A percentile compares a stretch with the other conserved stretches of the same genome.
These are phyloP conservation scores for Mycena chlorophos DNA, from an alignment of 768 basidiomycete species.

Conservation along the genomic window DNA sequence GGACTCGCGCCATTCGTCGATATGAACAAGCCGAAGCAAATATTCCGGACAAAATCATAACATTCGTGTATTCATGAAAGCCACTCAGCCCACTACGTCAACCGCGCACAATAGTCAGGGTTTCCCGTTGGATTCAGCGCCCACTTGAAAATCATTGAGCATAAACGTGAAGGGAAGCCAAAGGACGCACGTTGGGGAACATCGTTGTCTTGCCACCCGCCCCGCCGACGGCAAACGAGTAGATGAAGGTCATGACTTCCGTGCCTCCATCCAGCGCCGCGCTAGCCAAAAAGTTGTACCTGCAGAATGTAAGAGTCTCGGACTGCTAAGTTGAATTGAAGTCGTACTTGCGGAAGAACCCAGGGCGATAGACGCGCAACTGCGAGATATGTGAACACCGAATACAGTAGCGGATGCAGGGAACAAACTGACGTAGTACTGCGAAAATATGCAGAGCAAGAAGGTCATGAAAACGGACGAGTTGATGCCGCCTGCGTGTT, in stretches of 20 bases:
- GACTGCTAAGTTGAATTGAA: too few species aligned
- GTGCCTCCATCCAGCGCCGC: slow-evolving; percentile 57
- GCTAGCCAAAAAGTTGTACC: slow-evolving; percentile 52
- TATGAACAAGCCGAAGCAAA: too few species aligned
- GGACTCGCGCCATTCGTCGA: too few species aligned
- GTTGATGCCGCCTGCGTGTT: slow-evolving; percentile 53
- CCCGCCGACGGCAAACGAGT: slow-evolving; percentile 36
- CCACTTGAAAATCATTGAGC: too few species aligned
- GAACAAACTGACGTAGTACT: slow-evolving; percentile 34
- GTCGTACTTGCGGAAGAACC: slow-evolving; percentile 54
- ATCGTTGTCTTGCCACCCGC: slow-evolving; percentile 15
- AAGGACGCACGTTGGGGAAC: too few species aligned
- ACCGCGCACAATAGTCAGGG: slow-evolving; percentile 26
- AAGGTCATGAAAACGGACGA: slow-evolving; percentile 49
- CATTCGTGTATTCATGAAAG: too few species aligned
- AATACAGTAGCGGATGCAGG: neutral
- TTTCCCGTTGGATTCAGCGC: slow-evolving; percentile 26
- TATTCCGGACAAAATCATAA: too few species aligned
- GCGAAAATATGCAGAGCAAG: slow-evolving; percentile 46
- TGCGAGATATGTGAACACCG: neutral
- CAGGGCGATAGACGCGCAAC: slow-evolving; percentile 41
- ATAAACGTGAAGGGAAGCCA: too few species aligned
- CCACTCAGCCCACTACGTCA: slow-evolving; percentile 16
- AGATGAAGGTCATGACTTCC: slow-evolving; percentile 35
- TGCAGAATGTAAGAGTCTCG: too few species aligned